Percentiles rank a stretch among this genome's conserved stretches.
phyloP scores from a whole-genome alignment of 306 rosid genomes.

The Notholithocarpus densiflorus region DNA sequence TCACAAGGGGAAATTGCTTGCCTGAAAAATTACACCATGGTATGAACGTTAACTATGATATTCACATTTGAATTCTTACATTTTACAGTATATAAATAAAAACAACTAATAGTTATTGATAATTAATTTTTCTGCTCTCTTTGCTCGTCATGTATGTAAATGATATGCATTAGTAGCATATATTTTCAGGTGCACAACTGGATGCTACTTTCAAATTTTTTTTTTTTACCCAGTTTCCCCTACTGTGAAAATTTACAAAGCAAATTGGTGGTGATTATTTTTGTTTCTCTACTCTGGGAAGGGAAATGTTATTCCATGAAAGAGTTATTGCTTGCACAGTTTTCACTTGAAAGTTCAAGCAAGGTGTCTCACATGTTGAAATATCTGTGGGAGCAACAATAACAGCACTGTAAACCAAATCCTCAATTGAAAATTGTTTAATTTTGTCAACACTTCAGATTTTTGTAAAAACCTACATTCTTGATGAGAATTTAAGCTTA shows the following conservation, averaged over 20 bases:
- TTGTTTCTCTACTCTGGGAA: background rate
- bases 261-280: background rate
- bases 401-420: background rate
- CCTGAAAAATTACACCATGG: background rate
- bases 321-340: constrained; percentile 6
- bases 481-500: constrained; percentile 11
- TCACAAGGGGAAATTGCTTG: background rate
- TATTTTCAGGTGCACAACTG: background rate
- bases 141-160: background rate
- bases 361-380: constrained; percentile 1
- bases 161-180: background rate
- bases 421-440: background rate
- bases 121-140: background rate
- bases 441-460: background rate
- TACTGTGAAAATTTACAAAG: background rate
- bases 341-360: background rate
- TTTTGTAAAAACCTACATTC: background rate
- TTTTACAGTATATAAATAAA: background rate
- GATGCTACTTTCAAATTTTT: background rate
- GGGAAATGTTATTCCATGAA: background rate
- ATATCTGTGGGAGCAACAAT: background rate
- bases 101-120: background rate
- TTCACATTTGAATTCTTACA: background rate
- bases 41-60: background rate
- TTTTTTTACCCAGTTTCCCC: background rate